These are phyloP conservation scores for Colletotrichum higginsianum DNA, from an alignment of 2,329 filamentous ascomycete genomes.

Conservation along the genomic window DNA sequence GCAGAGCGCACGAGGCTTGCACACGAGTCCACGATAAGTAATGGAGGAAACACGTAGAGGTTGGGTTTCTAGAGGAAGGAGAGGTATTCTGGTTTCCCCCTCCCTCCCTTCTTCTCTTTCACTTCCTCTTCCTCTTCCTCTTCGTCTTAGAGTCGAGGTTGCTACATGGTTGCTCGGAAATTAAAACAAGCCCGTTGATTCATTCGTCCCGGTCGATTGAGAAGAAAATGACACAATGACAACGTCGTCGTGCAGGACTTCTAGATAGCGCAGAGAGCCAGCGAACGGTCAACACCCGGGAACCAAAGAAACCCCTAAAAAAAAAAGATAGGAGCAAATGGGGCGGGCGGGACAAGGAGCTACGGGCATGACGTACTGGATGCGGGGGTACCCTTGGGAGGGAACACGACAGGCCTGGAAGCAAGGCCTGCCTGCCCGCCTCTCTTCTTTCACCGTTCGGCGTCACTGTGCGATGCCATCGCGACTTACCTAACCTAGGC, in stretches of 20 bases:
- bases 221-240: constrained; percentile 1
- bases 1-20: constrained; percentile 16
- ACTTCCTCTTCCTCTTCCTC: no score
- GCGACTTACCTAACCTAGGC: constrained; percentile 11
- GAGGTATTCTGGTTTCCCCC: no score
- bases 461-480: constrained; percentile 40
- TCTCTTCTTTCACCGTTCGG: constrained; percentile 20
- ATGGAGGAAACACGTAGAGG: background rate
- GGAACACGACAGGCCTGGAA: constrained; percentile 9
- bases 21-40: background rate
- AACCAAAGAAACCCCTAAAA: constrained; percentile 13
- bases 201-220: no score
- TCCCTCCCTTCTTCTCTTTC: no score
- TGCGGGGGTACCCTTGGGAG: constrained; percentile 30
- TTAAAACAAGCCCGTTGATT: no score
- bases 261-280: background rate
- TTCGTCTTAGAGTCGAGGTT: no score
- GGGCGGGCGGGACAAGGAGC: constrained; percentile 31
- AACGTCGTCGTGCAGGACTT: constrained; percentile 24
- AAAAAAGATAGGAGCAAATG: constrained; percentile 24
- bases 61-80: background rate
- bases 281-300: constrained; percentile 1
- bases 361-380: constrained; percentile 39
- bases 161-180: no score
- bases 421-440: constrained; percentile 7